Evolutionary conservation across 2,329 filamentous ascomycete species (phyloP).

Genomic region (Xylariaceae sp.): DNA sequence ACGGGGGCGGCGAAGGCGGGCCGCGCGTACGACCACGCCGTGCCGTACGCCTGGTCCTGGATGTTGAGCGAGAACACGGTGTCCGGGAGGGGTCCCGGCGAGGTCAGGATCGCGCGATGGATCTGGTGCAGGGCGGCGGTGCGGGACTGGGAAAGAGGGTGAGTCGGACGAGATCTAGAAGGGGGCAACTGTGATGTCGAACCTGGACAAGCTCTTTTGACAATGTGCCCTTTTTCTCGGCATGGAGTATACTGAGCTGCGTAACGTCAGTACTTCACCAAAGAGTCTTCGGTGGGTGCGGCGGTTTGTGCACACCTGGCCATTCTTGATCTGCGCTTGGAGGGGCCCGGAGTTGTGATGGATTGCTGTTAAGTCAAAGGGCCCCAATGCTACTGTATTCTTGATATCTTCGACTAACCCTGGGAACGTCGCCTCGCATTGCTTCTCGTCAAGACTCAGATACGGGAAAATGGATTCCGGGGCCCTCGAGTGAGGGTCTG

Average conservation of each 20-base stretch:
- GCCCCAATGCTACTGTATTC: constrained; percentile 37
- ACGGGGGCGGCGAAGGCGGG: constrained; percentile 31
- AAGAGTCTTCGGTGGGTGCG: no score
- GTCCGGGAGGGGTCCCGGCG: constrained; percentile 49
- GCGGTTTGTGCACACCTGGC: constrained; percentile 28
- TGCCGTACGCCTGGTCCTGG: constrained; percentile 42
- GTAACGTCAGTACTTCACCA: neutral
- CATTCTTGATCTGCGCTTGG: constrained; percentile 38
- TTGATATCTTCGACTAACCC: constrained; percentile 43
- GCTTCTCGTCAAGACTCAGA: constrained; percentile 18
- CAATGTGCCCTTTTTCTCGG: neutral
- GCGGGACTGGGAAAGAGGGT: neutral
- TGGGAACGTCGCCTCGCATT: constrained; percentile 43
- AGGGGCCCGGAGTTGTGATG: constrained; percentile 37
- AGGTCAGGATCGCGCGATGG: constrained; percentile 43
- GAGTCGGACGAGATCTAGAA: neutral
- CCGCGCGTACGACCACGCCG: constrained; percentile 43
- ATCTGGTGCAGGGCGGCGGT: constrained; percentile 11
- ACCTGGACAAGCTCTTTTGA: constrained; percentile 8
- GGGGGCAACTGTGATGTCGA: constrained; percentile 13
- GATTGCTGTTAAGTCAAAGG: constrained; percentile 34
- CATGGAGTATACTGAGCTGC: constrained; percentile 8
- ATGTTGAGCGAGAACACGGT: constrained; percentile 50
- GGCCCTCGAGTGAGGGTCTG: no score
- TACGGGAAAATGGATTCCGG: no score